Conservation (phyloP, 2,329 filamentous ascomycete genomes). For the Zymoseptoria ardabiliae region DNA sequence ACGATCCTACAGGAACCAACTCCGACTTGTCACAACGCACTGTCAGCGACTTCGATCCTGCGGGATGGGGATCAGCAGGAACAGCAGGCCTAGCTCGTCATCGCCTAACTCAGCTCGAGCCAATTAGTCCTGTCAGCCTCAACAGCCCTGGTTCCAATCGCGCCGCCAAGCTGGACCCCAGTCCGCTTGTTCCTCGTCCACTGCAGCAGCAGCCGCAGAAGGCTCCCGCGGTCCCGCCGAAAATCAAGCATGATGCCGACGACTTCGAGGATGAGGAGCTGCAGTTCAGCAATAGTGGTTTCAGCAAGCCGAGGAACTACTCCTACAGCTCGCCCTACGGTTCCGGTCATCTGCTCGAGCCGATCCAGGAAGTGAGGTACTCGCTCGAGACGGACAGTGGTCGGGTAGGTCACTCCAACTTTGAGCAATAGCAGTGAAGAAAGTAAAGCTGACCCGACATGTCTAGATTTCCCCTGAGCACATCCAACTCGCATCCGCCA, state of each 20-base stretch:
- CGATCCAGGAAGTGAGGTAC: conserved; percentile 46
- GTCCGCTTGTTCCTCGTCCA: conserved; percentile 47
- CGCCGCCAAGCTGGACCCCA: conserved; percentile 50
- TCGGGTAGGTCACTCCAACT: conserved; percentile 16
- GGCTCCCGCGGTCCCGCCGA: conserved; percentile 18
- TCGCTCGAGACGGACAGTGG: conserved; percentile 42
- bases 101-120: conserved; percentile 23
- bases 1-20: conserved; percentile 24
- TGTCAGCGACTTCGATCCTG: conserved; percentile 35
- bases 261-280: conserved; percentile 23
- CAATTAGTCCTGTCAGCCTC: conserved; percentile 23
- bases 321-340: conserved; percentile 30
- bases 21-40: conserved; percentile 31
- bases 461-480: conserved; percentile 25
- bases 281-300: conserved; percentile 29
- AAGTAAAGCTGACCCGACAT: background rate
- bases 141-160: conserved; percentile 31
- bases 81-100: conserved; percentile 27
- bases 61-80: conserved; percentile 41
- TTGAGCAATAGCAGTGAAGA: background rate
- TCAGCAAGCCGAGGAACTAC: conserved; percentile 24
- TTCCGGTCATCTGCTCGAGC: conserved; percentile 37
- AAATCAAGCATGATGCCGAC: conserved; percentile 17
- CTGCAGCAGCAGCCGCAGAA: conserved; percentile 23
- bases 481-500: conserved; percentile 17